Conservation (phyloP, 169 alveolate species). For the Ichthyophthirius multifiliis region DNA sequence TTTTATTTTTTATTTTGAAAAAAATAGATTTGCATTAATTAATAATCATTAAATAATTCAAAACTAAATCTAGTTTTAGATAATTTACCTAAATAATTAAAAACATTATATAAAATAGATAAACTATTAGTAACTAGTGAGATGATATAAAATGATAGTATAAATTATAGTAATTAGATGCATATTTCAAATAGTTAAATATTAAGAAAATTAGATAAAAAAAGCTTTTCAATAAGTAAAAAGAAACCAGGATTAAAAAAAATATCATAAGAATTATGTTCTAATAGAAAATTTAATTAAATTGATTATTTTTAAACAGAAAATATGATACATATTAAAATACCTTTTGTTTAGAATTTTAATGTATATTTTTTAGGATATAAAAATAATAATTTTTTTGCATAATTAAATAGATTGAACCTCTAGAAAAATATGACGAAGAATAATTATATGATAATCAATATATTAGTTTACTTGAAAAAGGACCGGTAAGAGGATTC, state of each 20-base stretch:
- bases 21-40: background rate
- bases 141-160: background rate
- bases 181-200: background rate
- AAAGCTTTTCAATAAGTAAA: background rate
- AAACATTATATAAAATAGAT: background rate
- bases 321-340: background rate
- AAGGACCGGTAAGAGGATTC: background rate
- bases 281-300: background rate
- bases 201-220: background rate
- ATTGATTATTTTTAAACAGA: background rate
- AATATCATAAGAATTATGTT: background rate
- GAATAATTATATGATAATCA: background rate
- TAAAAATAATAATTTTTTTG: background rate
- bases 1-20: background rate
- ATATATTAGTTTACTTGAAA: background rate
- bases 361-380: background rate
- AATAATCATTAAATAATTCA: background rate
- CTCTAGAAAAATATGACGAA: constrained; percentile 3
- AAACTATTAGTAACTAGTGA: background rate
- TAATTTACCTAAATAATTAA: background rate
- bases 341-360: background rate
- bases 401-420: background rate
- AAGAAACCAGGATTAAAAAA: background rate
- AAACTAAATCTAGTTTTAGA: background rate
- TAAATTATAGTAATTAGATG: background rate